These are phyloP conservation scores for Penicillium hesseltinei DNA, from an alignment of 2,329 filamentous ascomycete genomes.

Conservation along the genomic window DNA sequence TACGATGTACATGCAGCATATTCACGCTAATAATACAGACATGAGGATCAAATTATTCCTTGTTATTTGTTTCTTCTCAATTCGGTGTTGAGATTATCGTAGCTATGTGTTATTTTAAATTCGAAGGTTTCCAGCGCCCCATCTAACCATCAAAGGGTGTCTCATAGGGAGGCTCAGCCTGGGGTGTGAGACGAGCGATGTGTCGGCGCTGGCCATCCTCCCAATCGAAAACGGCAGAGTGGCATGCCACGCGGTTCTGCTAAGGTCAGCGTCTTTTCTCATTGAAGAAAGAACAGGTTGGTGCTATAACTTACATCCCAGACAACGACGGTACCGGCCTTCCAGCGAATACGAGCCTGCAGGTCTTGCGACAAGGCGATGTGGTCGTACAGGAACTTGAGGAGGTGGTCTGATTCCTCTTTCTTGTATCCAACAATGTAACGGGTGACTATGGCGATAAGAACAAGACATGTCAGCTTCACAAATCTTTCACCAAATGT, in stretches of 20 bases:
- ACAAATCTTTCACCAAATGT: background rate
- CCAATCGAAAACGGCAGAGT: conserved; percentile 81
- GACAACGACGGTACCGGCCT: conserved; percentile 73
- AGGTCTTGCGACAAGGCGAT: conserved; percentile 70
- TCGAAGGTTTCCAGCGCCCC: background rate
- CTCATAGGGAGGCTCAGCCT: conserved; percentile 75
- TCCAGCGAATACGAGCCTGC: conserved; percentile 74
- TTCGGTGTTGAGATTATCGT: background rate
- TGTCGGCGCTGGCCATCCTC: conserved; percentile 74
- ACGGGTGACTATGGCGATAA: conserved; percentile 62
- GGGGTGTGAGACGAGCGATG: conserved; percentile 76
- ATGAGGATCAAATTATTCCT: background rate
- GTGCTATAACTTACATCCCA: conserved; percentile 62
- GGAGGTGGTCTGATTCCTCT: conserved; percentile 75
- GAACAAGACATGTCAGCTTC: background rate
- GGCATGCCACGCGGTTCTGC: conserved; percentile 70
- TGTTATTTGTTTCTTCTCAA: background rate
- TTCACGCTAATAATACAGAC: background rate
- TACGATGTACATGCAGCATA: too few species aligned
- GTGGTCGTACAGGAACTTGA: conserved; percentile 76
- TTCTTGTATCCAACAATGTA: conserved; percentile 80
- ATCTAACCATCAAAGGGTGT: conserved; percentile 54
- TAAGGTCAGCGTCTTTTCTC: conserved; percentile 9
- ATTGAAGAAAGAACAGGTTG: background rate
- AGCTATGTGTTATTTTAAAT: background rate